Conservation (phyloP, 768 basidiomycete genomes). For the Lactarius hengduanensis region DNA sequence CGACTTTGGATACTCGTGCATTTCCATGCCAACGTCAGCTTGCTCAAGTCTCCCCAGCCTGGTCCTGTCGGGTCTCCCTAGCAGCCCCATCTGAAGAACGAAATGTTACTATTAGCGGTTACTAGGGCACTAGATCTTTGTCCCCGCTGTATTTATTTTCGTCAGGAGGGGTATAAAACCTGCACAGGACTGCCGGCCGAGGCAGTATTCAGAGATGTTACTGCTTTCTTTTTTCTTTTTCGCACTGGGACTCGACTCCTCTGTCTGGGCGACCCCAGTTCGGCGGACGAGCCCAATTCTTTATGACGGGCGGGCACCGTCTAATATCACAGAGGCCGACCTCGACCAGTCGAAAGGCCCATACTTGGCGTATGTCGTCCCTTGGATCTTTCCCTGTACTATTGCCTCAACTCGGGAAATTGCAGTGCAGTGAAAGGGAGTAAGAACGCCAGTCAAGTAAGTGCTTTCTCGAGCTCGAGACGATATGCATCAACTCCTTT, state of each 20-base stretch:
- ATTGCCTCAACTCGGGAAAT: background rate
- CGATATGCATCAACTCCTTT: background rate
- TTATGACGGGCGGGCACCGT: conserved; percentile 49
- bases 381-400: no score
- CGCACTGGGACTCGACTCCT: background rate
- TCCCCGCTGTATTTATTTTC: background rate
- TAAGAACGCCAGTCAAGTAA: conserved; percentile 50
- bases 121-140: background rate
- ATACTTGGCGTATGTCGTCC: conserved; percentile 50
- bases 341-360: conserved; percentile 50
- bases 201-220: background rate
- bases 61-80: background rate
- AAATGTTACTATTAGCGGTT: background rate
- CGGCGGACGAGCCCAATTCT: conserved; percentile 38
- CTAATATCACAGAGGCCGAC: conserved; percentile 42
- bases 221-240: background rate
- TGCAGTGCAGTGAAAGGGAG: conserved; percentile 55
- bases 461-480: conserved; percentile 26
- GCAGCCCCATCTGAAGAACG: background rate
- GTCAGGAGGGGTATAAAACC: background rate
- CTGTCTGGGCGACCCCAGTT: conserved; percentile 35
- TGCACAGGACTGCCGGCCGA: background rate
- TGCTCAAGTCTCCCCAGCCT: background rate
- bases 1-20: background rate
- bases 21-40: conserved; percentile 1